These are phyloP conservation scores for Hymenoscyphus repandus DNA, from an alignment of 2,329 filamentous ascomycete genomes.

Conservation along the genomic window DNA sequence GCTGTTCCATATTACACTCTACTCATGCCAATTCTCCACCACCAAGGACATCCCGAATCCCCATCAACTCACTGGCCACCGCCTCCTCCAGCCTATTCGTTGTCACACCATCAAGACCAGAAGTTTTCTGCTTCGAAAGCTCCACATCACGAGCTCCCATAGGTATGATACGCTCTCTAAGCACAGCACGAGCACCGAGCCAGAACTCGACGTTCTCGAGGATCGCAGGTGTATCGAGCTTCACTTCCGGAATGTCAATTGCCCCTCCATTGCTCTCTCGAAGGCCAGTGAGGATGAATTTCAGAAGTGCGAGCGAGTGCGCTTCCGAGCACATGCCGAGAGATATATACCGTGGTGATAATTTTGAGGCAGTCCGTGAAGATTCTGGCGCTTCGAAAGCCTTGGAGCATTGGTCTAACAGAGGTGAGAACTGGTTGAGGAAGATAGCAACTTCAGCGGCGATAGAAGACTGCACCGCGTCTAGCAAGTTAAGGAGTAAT, in stretches of 20 bases:
- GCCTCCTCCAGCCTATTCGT: slow-evolving; percentile 67
- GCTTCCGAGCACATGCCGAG: slow-evolving; percentile 70
- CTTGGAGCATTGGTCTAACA: slow-evolving; percentile 67
- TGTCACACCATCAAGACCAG: slow-evolving; percentile 15
- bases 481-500: slow-evolving; percentile 80
- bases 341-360: slow-evolving; percentile 58
- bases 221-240: slow-evolving; percentile 68
- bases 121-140: slow-evolving; percentile 41
- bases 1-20: no score
- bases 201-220: slow-evolving; percentile 82
- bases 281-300: slow-evolving; percentile 64
- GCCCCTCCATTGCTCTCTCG: slow-evolving; percentile 52
- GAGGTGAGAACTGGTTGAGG: slow-evolving; percentile 79
- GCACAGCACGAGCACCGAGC: slow-evolving; percentile 61
- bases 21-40: slow-evolving; percentile 12
- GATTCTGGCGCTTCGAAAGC: slow-evolving; percentile 59
- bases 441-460: slow-evolving; percentile 82
- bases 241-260: slow-evolving; percentile 67
- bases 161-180: slow-evolving; percentile 70
- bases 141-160: slow-evolving; percentile 67
- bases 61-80: slow-evolving; percentile 61
- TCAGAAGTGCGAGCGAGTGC: slow-evolving; percentile 73
- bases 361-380: slow-evolving; percentile 45
- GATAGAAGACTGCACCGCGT: slow-evolving; percentile 72
- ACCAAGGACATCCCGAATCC: slow-evolving; percentile 27